These are phyloP conservation scores for Calocybe gangraenosa DNA, from an alignment of 768 basidiomycete genomes.

Conservation along the genomic window DNA sequence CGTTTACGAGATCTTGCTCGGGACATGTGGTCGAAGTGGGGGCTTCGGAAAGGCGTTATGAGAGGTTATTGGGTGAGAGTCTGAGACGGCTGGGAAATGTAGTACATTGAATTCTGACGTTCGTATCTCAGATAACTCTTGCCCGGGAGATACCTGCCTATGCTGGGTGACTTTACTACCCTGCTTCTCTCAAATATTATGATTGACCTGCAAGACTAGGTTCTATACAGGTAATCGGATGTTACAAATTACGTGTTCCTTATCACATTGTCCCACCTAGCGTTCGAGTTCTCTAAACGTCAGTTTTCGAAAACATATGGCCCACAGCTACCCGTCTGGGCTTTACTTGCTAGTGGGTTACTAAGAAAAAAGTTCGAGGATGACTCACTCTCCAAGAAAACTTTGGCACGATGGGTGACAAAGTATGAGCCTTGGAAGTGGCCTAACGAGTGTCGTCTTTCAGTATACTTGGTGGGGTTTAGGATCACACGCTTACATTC, in stretches of 20 bases:
- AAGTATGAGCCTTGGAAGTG: no score
- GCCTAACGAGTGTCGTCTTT: no score
- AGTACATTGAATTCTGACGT: background rate
- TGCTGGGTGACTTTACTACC: conserved; percentile 60
- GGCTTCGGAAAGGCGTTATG: conserved; percentile 88
- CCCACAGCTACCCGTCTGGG: conserved; percentile 75
- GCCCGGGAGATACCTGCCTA: conserved; percentile 95
- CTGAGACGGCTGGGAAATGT: background rate
- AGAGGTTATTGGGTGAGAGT: conserved; percentile 87
- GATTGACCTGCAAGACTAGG: conserved; percentile 26
- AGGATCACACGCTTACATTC: conserved; percentile 13
- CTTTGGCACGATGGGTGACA: no score
- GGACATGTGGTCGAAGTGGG: conserved; percentile 88
- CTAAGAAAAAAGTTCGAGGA: conserved; percentile 48
- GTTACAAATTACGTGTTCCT: background rate
- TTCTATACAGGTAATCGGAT: conserved; percentile 59
- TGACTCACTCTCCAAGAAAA: no score
- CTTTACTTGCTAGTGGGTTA: conserved; percentile 75
- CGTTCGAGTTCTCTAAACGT: conserved; percentile 88
- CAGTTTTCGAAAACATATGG: conserved; percentile 63
- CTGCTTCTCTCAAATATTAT: background rate
- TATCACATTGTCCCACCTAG: conserved; percentile 27
- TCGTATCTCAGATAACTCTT: conserved; percentile 65
- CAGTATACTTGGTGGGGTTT: no score
- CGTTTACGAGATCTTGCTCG: conserved; percentile 62